Evolutionary conservation across 352 stramenopile genomes (phyloP), one percentile per base, ranked within the genome.

Genomic region (Phytophthora aleatoria): DNA sequence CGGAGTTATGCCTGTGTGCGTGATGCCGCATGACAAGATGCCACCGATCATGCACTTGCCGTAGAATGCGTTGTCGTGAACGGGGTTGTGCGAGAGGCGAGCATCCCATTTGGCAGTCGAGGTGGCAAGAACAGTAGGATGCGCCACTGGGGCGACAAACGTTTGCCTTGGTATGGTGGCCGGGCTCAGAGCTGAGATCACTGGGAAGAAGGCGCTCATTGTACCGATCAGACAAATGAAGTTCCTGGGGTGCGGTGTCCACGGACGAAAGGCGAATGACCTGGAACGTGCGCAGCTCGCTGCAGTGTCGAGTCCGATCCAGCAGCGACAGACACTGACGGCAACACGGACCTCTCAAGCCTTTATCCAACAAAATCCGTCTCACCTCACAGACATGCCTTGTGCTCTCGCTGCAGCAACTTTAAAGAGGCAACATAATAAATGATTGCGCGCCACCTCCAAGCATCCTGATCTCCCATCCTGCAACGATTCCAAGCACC

Each of bases 11-110:
- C 81, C 81, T 50, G 92, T 97, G 88, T 98, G 93, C 39, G 93
- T 98, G 31, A 96, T 73, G 44, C 94, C 94, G 77, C 93, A 98
- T 58, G 92, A 97, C 24, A 98, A 76, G 45, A 98, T 69, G 67
- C 94, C 94, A 50, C 81, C 94, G 43, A 97, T 83, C 87, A 98
- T 97, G 85, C 93, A 98, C 87, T 97, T 97, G 71, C 79, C 80
- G 75, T 98, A 98, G 85, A 97, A 98, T 49, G 77, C 79, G 57
- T 79, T 91, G 72, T 97, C 87, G 70, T 98, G 92, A 44, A 84
- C 75, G 58, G 85, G 83, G 45, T 79, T 67, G 77, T 95, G 87
- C 70, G 80, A 89, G 42, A 90, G 79, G 56, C 85, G 87, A 36
- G 85, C 81, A 55, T 95, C 85, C 85, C 87, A 95, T 72, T 89